Percentiles rank a stretch among this genome's conserved stretches.
Evolutionary conservation across 2,329 filamentous ascomycete species (phyloP).

Genomic region (Alternaria rosae): DNA sequence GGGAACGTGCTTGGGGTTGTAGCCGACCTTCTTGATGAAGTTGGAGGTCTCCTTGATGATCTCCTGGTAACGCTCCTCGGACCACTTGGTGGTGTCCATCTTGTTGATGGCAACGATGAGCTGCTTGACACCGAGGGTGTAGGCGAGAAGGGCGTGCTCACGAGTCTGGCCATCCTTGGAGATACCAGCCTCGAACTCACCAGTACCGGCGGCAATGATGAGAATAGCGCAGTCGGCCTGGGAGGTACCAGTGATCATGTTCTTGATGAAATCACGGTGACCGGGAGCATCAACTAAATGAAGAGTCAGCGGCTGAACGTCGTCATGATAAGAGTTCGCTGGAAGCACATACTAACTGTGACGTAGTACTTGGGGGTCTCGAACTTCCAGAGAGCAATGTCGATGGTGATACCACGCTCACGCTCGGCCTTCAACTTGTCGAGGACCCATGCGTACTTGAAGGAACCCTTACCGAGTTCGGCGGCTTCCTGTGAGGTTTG

Average conservation of each 20-base stretch:
- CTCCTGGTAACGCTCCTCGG: conserved; percentile 93
- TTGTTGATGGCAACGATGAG: conserved; percentile 99
- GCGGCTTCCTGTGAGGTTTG: conserved; percentile 79
- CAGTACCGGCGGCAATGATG: conserved; percentile 99
- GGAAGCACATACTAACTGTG: conserved; percentile 74
- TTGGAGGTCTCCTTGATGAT: conserved; percentile 99
- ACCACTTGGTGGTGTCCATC: conserved; percentile 99
- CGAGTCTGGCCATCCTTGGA: conserved; percentile 99
- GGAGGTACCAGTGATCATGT: conserved; percentile 99
- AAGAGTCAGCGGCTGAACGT: conserved; percentile 6
- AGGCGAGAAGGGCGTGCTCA: conserved; percentile 99
- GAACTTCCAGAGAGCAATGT: conserved; percentile 99
- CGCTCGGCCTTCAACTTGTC: conserved; percentile 99
- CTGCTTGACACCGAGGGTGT: conserved; percentile 99
- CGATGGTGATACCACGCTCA: conserved; percentile 99
- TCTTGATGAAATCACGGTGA: conserved; percentile 99
- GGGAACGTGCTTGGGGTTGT: conserved; percentile 98
- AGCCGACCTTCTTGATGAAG: conserved; percentile 99
- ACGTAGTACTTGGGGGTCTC: conserved; percentile 98
- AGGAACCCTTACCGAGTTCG: conserved; percentile 99
- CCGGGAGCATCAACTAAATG: conserved; percentile 76
- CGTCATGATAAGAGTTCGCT: not conserved
- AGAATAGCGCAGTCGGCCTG: conserved; percentile 99
- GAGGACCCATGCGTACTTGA: conserved; percentile 99
- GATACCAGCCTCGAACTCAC: conserved; percentile 99